Base-by-base conservation (phyloP, 495 filamentous ascomycete species). In the Lasiosphaeris hirsuta region DNA sequence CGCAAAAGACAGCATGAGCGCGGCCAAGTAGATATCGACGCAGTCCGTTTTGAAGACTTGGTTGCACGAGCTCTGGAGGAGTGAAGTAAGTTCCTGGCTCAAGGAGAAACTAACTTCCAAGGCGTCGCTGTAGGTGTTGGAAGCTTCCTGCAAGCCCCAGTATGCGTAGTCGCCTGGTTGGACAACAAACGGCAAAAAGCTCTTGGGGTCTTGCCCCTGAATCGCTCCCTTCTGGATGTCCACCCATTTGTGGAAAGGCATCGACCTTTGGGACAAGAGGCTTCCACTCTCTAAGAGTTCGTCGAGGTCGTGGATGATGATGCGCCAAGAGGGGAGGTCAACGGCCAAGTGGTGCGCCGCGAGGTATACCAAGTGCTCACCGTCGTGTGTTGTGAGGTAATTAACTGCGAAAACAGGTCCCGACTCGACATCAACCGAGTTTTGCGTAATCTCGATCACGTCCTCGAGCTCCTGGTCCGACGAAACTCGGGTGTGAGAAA, bases 321-420 rank as follows among this genome's bases (percentile, higher is more conserved):
- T 76, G 15, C 81, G 75, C 86, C 86, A 90, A 0, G 87, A 90
- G 8, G 86, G 81, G 33, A 88, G 79, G 57, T 90, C 87, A 33
- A 90, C 78, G 3, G 86, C 84, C 1, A 89, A 68, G 59, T 89
- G 87, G 61, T 90, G 86, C 2, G 80, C 85, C 7, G 78, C 76
- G 64, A 90, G 72, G 33, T 86, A 87, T n/a, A 90, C 57, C 8
- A 85, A 61, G 38, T 80, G 76, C 10, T 70, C 69, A 5, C 71
- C 70, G 8, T 79, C 75, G 19, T 73, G 59, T 6, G 79, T 73
- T 6, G 78, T 63, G 59, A 89, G 82, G 41, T 82, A 70, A 48
- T 81, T 72, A 5, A 69, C 76, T 1, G 71, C 70, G 34, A 82
- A 70, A 3, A 82, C 56, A 0, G 78, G 79, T 0, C 80, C 79